Base-by-base conservation (phyloP, 2,329 filamentous ascomycete species). In the Trichoderma sp. region DNA sequence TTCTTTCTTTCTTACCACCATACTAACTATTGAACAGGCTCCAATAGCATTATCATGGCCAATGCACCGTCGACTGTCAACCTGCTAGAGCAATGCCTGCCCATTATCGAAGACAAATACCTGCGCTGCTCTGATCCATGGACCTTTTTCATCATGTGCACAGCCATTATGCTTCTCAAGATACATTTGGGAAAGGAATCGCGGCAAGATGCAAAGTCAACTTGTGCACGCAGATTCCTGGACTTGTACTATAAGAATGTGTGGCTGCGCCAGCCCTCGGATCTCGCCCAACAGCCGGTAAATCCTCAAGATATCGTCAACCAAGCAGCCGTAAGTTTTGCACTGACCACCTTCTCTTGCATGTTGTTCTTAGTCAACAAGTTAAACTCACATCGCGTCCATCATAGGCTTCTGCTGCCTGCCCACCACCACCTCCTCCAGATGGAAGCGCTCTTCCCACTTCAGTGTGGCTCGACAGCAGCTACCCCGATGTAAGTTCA, bases 391-490 rank as follows among this genome's bases (percentile, higher is more conserved):
- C 48, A 8, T 34, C 34, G 19, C 42, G 22, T 42, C 4, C 12
- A 19, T 52, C 5, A 25, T 15, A 65, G 63, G 19, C 37, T 45
- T 13, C 52, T 22, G 29, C 53, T 35, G 8, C 42, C 22, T 48
- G 8, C 54, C 52, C 63, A 7, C 52, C 59, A 37, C 29, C 63
- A 27, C n/a, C 50, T 45, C 29, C 63, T 17, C n/a, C 61, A 13
- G 63, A 65, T 6, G 52, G 27, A 48, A 57, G 13, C 27, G 52
- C 25, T 25, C 60, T 65, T 1, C 63, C 52, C 5, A 65, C 63
- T 9, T 56, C 52, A 48, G 63, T 22, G 29, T 65, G 63, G 63
- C 63, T 65, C 35, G 63, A 65, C 12, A 65, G 39, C 19, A 65
- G 50, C 27, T 65, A 65, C 39, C 63, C 50, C 9, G 63, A 65